Conservation (phyloP, 208 protist genomes). For the Blastocrithidia nonstop region DNA sequence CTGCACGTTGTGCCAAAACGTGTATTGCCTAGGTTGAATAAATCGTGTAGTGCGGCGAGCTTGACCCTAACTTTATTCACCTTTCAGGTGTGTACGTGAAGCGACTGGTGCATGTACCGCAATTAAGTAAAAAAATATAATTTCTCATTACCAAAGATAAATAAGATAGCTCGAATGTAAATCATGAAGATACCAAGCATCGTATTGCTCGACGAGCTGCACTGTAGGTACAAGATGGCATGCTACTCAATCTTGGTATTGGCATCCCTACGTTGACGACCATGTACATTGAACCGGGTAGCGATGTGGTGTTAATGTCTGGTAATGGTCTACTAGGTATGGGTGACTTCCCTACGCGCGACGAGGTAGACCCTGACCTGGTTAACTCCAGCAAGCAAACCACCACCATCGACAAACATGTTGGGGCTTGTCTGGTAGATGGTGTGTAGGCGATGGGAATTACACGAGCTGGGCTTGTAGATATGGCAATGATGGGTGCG, state of each 20-base stretch:
- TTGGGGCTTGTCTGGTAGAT: constrained; percentile 61
- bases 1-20: constrained; percentile 65
- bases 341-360: constrained; percentile 67
- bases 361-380: constrained; percentile 85
- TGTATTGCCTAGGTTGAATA: constrained; percentile 91
- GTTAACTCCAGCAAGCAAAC: constrained; percentile 95
- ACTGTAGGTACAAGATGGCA: constrained; percentile 90
- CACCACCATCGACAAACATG: constrained; percentile 70
- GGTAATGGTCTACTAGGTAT: constrained; percentile 85
- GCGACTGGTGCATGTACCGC: too few relatives aligned
- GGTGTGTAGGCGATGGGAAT: constrained; percentile 83
- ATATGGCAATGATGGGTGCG: constrained; percentile 89
- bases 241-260: constrained; percentile 91
- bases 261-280: constrained; percentile 90
- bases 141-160: too few relatives aligned
- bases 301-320: constrained; percentile 73
- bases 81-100: constrained; percentile 89
- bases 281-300: constrained; percentile 54
- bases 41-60: constrained; percentile 77
- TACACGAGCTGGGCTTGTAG: constrained; percentile 87
- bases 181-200: constrained; percentile 16
- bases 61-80: constrained; percentile 87
- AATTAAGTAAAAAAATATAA: not conserved
- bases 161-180: too few relatives aligned
- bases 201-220: constrained; percentile 89